Percentiles rank a stretch among this genome's conserved stretches.
Conservation (phyloP, 2,329 filamentous ascomycete species). For the Curvularia sp. region DNA sequence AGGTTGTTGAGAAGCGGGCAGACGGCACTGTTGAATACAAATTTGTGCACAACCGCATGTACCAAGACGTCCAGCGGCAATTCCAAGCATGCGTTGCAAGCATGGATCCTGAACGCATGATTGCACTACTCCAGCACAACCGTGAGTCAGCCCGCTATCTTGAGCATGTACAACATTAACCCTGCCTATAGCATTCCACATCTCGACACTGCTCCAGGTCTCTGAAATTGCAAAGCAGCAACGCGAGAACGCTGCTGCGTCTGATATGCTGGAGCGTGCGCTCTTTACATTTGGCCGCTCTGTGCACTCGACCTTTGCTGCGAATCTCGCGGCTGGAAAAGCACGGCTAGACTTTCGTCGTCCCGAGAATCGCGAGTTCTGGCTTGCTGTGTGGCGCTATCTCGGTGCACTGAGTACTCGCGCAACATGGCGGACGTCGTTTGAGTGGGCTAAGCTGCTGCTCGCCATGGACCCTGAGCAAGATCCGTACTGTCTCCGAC, state of each 20-base stretch:
- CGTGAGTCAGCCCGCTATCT: conserved; percentile 51
- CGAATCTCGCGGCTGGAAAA: conserved; percentile 76
- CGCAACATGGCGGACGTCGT: conserved; percentile 90
- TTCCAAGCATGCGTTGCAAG: conserved; percentile 82
- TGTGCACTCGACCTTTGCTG: conserved; percentile 80
- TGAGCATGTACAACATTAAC: conserved; percentile 26
- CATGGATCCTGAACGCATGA: conserved; percentile 84
- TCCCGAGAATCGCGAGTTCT: conserved; percentile 90
- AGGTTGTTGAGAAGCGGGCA: conserved; percentile 63
- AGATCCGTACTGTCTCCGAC: conserved; percentile 83
- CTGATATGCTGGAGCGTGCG: conserved; percentile 87
- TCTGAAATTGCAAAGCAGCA: conserved; percentile 92
- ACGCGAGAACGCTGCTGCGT: conserved; percentile 82
- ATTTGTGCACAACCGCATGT: conserved; percentile 76
- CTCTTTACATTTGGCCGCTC: conserved; percentile 93
- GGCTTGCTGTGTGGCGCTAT: conserved; percentile 88
- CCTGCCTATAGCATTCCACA: conserved; percentile 74
- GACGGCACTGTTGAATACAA: conserved; percentile 75
- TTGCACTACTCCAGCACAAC: conserved; percentile 74
- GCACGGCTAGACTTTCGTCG: conserved; percentile 81
- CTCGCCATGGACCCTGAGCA: conserved; percentile 72
- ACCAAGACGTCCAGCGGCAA: conserved; percentile 75
- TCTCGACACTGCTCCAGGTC: conserved; percentile 91
- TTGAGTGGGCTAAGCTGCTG: conserved; percentile 91
- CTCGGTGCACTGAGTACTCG: conserved; percentile 84